phyloP scores from a whole-genome alignment of 129 eudicot species.

The Tagetes erecta region DNA sequence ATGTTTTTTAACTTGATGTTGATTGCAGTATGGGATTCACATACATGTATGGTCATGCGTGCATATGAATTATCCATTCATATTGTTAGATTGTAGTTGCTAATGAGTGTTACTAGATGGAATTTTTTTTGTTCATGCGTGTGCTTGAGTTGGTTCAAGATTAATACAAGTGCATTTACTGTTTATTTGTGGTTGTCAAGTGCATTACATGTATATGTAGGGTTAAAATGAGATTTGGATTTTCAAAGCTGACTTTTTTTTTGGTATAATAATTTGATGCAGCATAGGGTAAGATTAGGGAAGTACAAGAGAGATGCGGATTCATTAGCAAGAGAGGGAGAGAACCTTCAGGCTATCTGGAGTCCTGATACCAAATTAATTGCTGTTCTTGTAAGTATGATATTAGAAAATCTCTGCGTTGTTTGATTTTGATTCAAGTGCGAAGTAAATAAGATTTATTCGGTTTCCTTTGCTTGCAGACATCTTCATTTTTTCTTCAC shows the following conservation, averaged over 20 bases:
- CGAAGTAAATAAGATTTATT: constrained; percentile 12
- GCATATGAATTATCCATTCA: background rate
- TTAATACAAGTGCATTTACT: constrained; percentile 15
- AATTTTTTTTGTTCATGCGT: constrained; percentile 9
- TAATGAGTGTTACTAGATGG: constrained; percentile 14
- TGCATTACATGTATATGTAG: constrained; percentile 22
- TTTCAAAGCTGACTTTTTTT: constrained; percentile 24
- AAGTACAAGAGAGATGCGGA: constrained; percentile 73
- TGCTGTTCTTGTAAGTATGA: constrained; percentile 79
- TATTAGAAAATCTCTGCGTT: constrained; percentile 10
- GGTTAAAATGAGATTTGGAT: constrained; percentile 20
- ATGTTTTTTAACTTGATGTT: constrained; percentile 4
- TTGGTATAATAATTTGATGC: constrained; percentile 30
- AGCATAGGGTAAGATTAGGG: constrained; percentile 97
- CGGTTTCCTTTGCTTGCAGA: constrained; percentile 64
- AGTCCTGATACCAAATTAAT: constrained; percentile 80
- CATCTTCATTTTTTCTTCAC: constrained; percentile 81
- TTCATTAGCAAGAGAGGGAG: constrained; percentile 77
- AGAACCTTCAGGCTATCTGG: constrained; percentile 88
- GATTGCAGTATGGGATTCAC: constrained; percentile 2
- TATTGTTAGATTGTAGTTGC: background rate
- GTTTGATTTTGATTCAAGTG: constrained; percentile 6
- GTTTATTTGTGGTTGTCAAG: constrained; percentile 14
- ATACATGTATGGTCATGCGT: constrained; percentile 13
- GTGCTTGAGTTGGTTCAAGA: constrained; percentile 15